phyloP scores from a whole-genome alignment of 129 eudicot genomes.

The Flaveria sonorensis region DNA sequence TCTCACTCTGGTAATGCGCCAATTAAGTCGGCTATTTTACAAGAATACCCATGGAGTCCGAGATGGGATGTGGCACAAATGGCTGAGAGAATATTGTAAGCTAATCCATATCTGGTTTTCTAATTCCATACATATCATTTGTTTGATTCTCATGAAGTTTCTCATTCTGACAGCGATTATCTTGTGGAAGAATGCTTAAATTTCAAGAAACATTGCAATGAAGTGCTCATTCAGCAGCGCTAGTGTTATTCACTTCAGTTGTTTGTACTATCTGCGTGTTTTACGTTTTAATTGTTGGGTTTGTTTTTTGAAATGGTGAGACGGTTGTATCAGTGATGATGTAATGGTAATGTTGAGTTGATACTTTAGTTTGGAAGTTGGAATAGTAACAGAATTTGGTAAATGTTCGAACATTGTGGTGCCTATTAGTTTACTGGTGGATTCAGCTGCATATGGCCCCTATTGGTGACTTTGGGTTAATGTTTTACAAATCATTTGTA shows the following conservation, averaged over 20 bases:
- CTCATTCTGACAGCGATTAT: conserved; percentile 60
- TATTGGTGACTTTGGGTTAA: not conserved
- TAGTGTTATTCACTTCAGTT: conserved; percentile 26
- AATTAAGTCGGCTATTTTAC: conserved; percentile 57
- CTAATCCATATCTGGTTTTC: not conserved
- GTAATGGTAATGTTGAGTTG: conserved; percentile 4
- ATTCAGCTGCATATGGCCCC: conserved; percentile 14
- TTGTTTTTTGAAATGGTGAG: conserved; percentile 15
- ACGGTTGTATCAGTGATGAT: conserved; percentile 10
- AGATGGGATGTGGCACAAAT: conserved; percentile 79
- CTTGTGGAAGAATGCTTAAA: conserved; percentile 77
- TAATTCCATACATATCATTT: not conserved
- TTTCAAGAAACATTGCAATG: conserved; percentile 86
- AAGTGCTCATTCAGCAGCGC: conserved; percentile 51
- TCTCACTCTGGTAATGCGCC: conserved; percentile 56
- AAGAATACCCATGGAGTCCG: conserved; percentile 98
- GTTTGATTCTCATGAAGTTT: conserved; percentile 10
- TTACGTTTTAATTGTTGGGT: not conserved
- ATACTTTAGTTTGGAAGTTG: conserved; percentile 4
- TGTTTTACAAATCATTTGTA: not conserved
- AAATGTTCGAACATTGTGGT: not conserved
- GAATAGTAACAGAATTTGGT: not conserved
- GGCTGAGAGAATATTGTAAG: conserved; percentile 91
- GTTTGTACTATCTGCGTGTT: conserved; percentile 8
- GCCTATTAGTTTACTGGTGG: not conserved